Conservation (phyloP, 176 grass and related monocot species). For the sorghum (Sorghum bicolor) region DNA sequence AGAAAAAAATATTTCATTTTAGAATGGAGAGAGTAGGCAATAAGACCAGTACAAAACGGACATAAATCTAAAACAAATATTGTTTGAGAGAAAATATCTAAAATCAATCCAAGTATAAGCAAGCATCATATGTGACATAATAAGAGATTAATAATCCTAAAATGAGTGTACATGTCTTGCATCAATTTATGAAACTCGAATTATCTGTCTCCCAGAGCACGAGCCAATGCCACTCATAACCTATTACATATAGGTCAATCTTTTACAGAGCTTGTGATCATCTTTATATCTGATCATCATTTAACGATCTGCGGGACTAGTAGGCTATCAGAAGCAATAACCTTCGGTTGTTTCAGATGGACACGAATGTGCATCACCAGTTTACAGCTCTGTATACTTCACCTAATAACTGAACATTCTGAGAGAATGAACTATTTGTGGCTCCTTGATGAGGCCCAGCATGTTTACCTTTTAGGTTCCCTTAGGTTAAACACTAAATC, state of each 20-base stretch:
- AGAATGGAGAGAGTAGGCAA: background rate
- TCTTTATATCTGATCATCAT: background rate
- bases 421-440: background rate
- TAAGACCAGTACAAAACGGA: background rate
- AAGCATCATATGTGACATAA: background rate
- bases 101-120: background rate
- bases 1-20: background rate
- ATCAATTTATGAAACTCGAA: background rate
- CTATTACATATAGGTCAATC: background rate
- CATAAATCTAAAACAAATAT: too few species aligned
- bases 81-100: background rate
- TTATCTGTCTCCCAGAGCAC: background rate
- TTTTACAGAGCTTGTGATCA: background rate
- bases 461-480: background rate
- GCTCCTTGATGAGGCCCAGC: background rate
- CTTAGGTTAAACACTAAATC: conserved; percentile 2
- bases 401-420: background rate
- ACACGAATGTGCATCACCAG: background rate
- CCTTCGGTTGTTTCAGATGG: background rate
- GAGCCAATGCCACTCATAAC: background rate
- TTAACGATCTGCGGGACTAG: background rate
- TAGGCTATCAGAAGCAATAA: background rate
- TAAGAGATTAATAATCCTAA: background rate
- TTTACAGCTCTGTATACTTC: background rate
- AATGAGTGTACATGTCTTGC: background rate